Conservation (phyloP, 371 early-diverging fungal species). For the Mucor indicus region DNA sequence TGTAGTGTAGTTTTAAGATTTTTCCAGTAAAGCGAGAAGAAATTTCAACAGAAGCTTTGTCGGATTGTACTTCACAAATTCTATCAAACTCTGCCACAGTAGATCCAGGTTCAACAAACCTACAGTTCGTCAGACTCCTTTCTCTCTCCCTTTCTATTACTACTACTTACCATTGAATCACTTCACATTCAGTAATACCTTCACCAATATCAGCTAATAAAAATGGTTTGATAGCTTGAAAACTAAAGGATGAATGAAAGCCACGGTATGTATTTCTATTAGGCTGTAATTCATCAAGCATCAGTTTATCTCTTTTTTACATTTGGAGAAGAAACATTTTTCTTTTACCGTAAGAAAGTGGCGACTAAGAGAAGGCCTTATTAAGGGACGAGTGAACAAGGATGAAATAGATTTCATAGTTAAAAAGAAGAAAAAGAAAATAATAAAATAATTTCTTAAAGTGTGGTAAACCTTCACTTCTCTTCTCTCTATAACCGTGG, state of each 20-base stretch:
- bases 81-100: slow-evolving; percentile 90
- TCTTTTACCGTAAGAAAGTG: too few species aligned
- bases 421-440: too few species aligned
- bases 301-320: too few species aligned
- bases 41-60: slow-evolving; percentile 98
- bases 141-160: neutral
- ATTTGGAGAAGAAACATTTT: too few species aligned
- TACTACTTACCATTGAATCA: slow-evolving; percentile 88
- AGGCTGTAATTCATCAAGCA: too few species aligned
- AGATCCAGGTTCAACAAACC: slow-evolving; percentile 92
- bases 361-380: slow-evolving; percentile 4
- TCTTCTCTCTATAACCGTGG: too few species aligned
- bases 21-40: slow-evolving; percentile 91
- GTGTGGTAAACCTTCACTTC: too few species aligned
- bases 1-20: slow-evolving; percentile 78
- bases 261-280: too few species aligned
- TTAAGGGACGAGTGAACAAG: slow-evolving; percentile 1
- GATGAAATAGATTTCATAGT: slow-evolving; percentile 4
- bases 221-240: slow-evolving; percentile 70
- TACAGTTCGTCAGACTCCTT: slow-evolving; percentile 16
- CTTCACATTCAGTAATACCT: slow-evolving; percentile 96
- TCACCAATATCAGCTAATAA: slow-evolving; percentile 96
- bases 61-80: slow-evolving; percentile 96
- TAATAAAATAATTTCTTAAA: too few species aligned
- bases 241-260: slow-evolving; percentile 37